These are phyloP conservation scores for Claviceps africana DNA, from an alignment of 2,329 filamentous ascomycete species.

Conservation along the genomic window DNA sequence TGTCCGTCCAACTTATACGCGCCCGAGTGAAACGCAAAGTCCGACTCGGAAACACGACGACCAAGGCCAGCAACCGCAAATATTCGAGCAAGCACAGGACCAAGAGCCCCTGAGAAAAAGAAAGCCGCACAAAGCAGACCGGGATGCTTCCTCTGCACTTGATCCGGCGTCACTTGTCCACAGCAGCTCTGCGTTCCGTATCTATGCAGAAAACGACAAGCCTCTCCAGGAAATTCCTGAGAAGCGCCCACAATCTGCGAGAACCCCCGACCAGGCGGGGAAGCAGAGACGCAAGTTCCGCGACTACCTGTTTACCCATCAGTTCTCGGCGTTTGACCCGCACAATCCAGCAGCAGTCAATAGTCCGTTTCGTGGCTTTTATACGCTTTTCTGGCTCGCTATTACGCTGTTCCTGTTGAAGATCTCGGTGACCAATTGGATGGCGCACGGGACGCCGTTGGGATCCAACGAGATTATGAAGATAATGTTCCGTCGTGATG, in stretches of 20 bases:
- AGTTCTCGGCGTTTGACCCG: conserved; percentile 62
- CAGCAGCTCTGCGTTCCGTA: conserved; percentile 12
- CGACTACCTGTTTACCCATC: conserved; percentile 53
- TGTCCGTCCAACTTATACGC: conserved; percentile 13
- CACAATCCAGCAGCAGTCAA: conserved; percentile 51
- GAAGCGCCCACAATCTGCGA: conserved; percentile 11
- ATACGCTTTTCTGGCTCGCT: conserved; percentile 63
- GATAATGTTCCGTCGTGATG: conserved; percentile 45
- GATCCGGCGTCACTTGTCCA: conserved; percentile 10
- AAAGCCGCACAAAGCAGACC: not conserved
- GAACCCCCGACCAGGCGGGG: conserved; percentile 8
- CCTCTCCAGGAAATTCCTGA: conserved; percentile 16
- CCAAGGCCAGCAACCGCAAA: not conserved
- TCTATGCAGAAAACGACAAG: conserved; percentile 17
- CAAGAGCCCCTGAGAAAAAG: not conserved
- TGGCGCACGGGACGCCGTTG: conserved; percentile 51
- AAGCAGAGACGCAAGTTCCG: conserved; percentile 19
- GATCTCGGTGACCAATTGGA: conserved; percentile 55
- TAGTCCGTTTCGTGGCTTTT: conserved; percentile 67
- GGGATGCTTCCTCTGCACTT: not conserved
- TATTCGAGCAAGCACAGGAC: not conserved
- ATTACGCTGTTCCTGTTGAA: conserved; percentile 53
- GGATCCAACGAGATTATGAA: conserved; percentile 59
- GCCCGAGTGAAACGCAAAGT: conserved; percentile 3
- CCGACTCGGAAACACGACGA: not conserved